Conservation (phyloP, 1,284 basidiomycete genomes). For the Schizophyllum commune region DNA sequence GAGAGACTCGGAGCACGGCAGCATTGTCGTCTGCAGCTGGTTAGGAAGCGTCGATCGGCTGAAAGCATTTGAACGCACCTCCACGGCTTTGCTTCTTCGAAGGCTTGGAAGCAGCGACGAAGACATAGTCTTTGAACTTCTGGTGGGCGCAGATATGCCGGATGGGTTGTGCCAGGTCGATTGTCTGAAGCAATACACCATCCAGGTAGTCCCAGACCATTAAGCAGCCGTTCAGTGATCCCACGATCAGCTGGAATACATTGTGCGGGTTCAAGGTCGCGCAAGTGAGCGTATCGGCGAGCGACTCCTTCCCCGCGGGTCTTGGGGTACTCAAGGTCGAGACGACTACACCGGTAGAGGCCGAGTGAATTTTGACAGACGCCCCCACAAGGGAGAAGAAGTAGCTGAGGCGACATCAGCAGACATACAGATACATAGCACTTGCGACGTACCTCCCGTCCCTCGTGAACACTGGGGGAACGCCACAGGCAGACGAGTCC, state of each 20-base stretch:
- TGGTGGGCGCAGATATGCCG: constrained; percentile 66
- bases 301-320: constrained; percentile 26
- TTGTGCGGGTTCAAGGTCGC: constrained; percentile 81
- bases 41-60: constrained; percentile 7
- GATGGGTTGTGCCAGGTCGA: constrained; percentile 67
- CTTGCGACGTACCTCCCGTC: constrained; percentile 68
- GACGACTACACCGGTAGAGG: constrained; percentile 66
- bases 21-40: constrained; percentile 37
- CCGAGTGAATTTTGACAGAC: constrained; percentile 78
- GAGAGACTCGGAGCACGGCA: constrained; percentile 50
- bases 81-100: constrained; percentile 43
- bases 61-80: constrained; percentile 6
- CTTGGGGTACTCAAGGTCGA: constrained; percentile 65
- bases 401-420: constrained; percentile 45
- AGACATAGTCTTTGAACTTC: constrained; percentile 58
- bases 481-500: constrained; percentile 57
- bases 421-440: constrained; percentile 8
- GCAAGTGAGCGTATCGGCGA: constrained; percentile 61
- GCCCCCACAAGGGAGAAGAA: constrained; percentile 79
- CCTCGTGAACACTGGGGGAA: constrained; percentile 73
- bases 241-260: constrained; percentile 83
- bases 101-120: constrained; percentile 53
- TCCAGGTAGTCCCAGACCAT: constrained; percentile 95
- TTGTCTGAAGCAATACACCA: constrained; percentile 69
- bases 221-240: constrained; percentile 77